Evolutionary conservation across 2,329 filamentous ascomycete genomes (phyloP), one percentile per base, ranked within the genome.

Genomic region (Aspergillus fijiensis): DNA sequence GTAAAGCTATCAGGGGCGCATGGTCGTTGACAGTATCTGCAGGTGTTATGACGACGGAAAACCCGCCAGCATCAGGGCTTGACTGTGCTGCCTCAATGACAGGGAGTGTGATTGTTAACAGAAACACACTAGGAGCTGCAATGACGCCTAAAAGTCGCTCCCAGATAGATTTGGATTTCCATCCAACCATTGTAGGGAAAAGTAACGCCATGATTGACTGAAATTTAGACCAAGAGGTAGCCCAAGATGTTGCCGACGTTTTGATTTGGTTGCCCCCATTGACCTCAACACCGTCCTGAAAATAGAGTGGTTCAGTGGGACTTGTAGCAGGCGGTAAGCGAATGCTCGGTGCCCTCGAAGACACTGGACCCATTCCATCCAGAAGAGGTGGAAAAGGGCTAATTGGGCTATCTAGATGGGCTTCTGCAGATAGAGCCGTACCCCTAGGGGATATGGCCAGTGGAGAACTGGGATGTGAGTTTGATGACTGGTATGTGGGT

Each of bases 51-150:
- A 45, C 39, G 39, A 45, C 39, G 16, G 39, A 45, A 19, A 45
- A 12, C 3, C 12, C 16, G 2, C n/a, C 39, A 16, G 39, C 39
- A 19, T 45, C 39, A 7, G 14, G 39, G 16, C 14, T 19, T 45
- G 39, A 72, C 39, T 76, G 81, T 21, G 85, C 82, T 1, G 85
- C 85, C 69, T 98, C 94, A 5, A 96, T 91, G 0, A 99, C 92
- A 0, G 96, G 95, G 4, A 99, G 76, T 0, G 95, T 99, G 51
- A 95, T 87, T 0, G 94, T 94, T 4, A 99, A 82, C 2, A 98
- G 78, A 63, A 99, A 91, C 42, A 99, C 92, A 67, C 90, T 96
- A 1, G 93, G 91, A n/a, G 92, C 88, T 7, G 93, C 93, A 42
- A 96, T 83, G 11, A 95, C 69, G 48, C 92, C 94, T 51, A 97